phyloP scores from a whole-genome alignment of 305 asterid genomes.

The Coffea humblotiana region DNA sequence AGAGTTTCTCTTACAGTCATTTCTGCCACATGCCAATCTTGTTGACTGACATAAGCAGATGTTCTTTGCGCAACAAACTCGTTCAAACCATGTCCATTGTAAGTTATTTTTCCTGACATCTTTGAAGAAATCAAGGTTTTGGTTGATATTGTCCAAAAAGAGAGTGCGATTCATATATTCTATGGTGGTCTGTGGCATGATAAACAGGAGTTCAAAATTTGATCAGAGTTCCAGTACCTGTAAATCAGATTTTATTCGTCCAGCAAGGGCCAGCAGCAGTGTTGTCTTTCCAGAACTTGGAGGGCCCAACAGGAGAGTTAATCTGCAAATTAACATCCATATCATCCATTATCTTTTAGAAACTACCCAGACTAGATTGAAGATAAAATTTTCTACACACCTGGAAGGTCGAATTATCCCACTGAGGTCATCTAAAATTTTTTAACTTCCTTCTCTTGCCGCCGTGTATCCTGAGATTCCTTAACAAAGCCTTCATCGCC shows the following conservation, averaged over 20 bases:
- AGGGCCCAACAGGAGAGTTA: conserved; percentile 87
- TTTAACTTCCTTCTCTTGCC: conserved; percentile 62
- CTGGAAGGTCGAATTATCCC: conserved; percentile 97
- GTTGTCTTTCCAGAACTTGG: conserved; percentile 99
- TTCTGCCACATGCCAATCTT: conserved; percentile 91
- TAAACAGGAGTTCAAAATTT: background rate
- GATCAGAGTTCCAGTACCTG: conserved; percentile 50
- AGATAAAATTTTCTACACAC: conserved; percentile 38
- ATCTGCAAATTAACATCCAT: conserved; percentile 45
- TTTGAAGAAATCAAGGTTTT: conserved; percentile 42
- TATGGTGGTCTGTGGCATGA: background rate
- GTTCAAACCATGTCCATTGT: conserved; percentile 79
- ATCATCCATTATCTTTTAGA: conserved; percentile 24
- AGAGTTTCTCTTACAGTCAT: conserved; percentile 98
- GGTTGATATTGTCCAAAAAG: conserved; percentile 19
- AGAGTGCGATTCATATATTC: background rate
- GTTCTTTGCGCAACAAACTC: conserved; percentile 95
- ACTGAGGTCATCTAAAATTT: conserved; percentile 76
- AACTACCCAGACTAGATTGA: conserved; percentile 23
- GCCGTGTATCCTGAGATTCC: conserved; percentile 64
- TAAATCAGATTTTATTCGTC: conserved; percentile 78
- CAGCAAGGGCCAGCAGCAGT: conserved; percentile 85
- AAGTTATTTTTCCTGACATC: conserved; percentile 90
- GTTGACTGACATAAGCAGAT: conserved; percentile 85
- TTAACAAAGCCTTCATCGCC: conserved; percentile 58